Evolutionary conservation across 805 yeast species (phyloP).

Genomic region (Candida gorgasii): DNA sequence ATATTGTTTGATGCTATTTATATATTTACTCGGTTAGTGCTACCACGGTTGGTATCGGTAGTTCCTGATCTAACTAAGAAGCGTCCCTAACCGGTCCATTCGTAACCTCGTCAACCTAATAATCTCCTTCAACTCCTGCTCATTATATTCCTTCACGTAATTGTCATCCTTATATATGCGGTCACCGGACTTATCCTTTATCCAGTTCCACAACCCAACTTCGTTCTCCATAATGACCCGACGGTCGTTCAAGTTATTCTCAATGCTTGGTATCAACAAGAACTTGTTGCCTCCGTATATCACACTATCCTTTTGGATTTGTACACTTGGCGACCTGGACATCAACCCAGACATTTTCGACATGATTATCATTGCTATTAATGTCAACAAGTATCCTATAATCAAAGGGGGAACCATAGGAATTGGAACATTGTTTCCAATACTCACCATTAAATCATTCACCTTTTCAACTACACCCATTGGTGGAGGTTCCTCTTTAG

Average conservation of each 20-base stretch:
- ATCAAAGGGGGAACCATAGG: conserved; percentile 25
- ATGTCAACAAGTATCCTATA: conserved; percentile 22
- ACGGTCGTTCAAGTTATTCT: conserved; percentile 27
- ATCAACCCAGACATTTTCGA: background rate
- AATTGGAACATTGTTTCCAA: conserved; percentile 29
- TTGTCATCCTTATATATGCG: conserved; percentile 4
- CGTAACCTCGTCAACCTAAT: conserved; percentile 36
- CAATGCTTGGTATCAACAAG: conserved; percentile 42
- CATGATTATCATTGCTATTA: conserved; percentile 16
- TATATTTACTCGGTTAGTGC: background rate
- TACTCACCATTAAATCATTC: conserved; percentile 20
- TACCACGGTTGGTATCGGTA: too few relatives aligned
- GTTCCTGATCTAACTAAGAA: too few relatives aligned
- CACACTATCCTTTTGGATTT: background rate
- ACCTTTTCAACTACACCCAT: conserved; percentile 20
- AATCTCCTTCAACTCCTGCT: conserved; percentile 50
- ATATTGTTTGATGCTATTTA: too few relatives aligned
- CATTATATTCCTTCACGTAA: conserved; percentile 21
- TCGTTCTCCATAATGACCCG: conserved; percentile 49
- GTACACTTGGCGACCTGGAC: background rate
- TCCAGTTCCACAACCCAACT: conserved; percentile 73
- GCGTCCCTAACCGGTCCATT: conserved; percentile 6
- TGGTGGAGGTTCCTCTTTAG: conserved; percentile 17
- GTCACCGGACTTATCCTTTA: conserved; percentile 28
- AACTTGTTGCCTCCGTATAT: conserved; percentile 35